A percentile compares a stretch with the other conserved stretches of the same genome.
Conservation (phyloP, 2,329 filamentous ascomycete genomes). For the Pyrenophora tritici-repentis region DNA sequence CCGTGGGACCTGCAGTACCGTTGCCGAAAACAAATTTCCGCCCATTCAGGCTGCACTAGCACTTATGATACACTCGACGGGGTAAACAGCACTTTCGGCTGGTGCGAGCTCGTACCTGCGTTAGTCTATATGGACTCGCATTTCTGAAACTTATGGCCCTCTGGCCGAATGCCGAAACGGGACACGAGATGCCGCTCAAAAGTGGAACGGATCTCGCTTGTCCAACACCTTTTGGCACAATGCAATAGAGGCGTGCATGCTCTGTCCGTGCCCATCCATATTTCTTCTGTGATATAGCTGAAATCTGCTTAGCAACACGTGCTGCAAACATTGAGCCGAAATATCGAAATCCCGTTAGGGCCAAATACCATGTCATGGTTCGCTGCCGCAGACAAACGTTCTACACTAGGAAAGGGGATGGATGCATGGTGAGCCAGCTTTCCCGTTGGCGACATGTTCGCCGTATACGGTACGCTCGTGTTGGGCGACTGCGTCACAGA, state of each 20-base stretch:
- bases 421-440: not conserved
- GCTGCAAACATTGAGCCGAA: constrained; percentile 10
- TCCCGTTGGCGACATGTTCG: constrained; percentile 7
- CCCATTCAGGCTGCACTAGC: constrained; percentile 7
- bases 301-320: constrained; percentile 25
- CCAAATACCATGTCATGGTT: constrained; percentile 23
- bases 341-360: constrained; percentile 23
- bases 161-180: constrained; percentile 30
- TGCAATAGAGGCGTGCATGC: constrained; percentile 17
- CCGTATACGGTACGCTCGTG: constrained; percentile 1
- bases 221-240: constrained; percentile 20
- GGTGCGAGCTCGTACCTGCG: constrained; percentile 43
- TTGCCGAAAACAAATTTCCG: constrained; percentile 38
- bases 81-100: constrained; percentile 42
- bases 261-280: constrained; percentile 20
- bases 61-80: constrained; percentile 34
- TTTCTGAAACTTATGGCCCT: constrained; percentile 41
- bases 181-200: constrained; percentile 28
- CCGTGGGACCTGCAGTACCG: constrained; percentile 30
- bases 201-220: constrained; percentile 29
- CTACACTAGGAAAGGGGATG: constrained; percentile 14
- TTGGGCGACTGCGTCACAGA: constrained; percentile 18
- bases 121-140: constrained; percentile 36
- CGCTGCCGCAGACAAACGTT: constrained; percentile 15
- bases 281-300: constrained; percentile 18